Base-by-base conservation (phyloP, 768 basidiomycete genomes). In the Mycena indigotica region DNA sequence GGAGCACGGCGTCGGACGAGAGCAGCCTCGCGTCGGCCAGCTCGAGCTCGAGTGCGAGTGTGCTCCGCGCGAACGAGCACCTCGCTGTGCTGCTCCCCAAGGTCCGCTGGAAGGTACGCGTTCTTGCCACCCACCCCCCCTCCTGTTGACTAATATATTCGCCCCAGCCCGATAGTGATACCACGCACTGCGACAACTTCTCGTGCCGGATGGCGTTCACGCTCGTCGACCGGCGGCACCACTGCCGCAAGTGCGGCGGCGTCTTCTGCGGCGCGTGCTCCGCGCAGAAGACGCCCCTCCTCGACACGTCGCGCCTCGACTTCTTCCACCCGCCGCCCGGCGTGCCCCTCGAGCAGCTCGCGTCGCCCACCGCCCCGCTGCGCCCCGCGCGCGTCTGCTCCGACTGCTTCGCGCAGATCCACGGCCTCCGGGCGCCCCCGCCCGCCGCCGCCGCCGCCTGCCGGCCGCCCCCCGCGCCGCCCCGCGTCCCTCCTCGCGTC, bases 171-270 rank as follows among this genome's bases (percentile, higher is more conserved):
- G 90, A 92, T 70, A 73, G 77, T 3, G 71, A 81, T 15, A 83
- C 90, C 3, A 61, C 79, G 13, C 68, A 72, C 49, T 93, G 90
- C 76, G 89, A 92, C 74, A 89, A 83, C 68, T 87, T 89, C 60
- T 80, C 82, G 66, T 93, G 90, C 73, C 79, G 79, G 55, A 75
- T 80, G 60, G 70, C 70, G 50, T 92, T 92, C 70, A 81, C 84
- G 57, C 69, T 92, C 58, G 80, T 86, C 41, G 87, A 89, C 61
- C 87, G 90, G 60, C 84, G 84, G 73, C 90, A 93, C 68, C 91
- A 93, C 59, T 93, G 91, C 72, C 83, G 91, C 69, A 92, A 91
- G 69, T 92, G 91, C 63, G 91, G 91, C 50, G 89, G 88, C 60
- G 75, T 92, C 28, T 91, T 85, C 69, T 93, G 91, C 72, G 70